These are phyloP conservation scores for Pyrenopolyporus hunteri DNA, from an alignment of 495 filamentous ascomycete genomes.

Conservation along the genomic window DNA sequence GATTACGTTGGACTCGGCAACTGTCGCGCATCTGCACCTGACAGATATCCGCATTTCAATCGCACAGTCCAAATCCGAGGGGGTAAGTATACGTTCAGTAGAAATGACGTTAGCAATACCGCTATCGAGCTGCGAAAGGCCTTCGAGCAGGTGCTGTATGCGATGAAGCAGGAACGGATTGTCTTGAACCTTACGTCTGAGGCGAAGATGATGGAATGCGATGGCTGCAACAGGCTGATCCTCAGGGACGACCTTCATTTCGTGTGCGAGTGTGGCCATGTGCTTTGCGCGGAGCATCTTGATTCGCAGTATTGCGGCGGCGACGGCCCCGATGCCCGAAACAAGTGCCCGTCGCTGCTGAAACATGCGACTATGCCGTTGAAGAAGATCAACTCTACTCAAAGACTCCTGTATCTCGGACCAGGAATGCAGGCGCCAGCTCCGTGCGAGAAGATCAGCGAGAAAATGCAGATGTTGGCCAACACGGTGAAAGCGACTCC, in stretches of 20 bases:
- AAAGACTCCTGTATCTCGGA: neutral
- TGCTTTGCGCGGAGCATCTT: constrained; percentile 52
- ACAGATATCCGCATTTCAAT: neutral
- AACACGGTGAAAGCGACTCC: constrained; percentile 32
- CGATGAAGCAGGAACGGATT: constrained; percentile 14
- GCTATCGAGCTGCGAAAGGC: constrained; percentile 9
- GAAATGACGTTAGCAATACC: constrained; percentile 16
- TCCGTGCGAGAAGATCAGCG: neutral
- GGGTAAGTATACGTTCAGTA: constrained; percentile 14
- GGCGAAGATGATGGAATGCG: constrained; percentile 26
- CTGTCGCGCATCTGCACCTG: neutral
- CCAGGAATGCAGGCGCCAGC: constrained; percentile 2
- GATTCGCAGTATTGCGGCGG: constrained; percentile 12
- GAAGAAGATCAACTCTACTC: constrained; percentile 13
- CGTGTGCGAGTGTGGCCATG: constrained; percentile 57
- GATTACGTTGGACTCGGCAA: neutral
- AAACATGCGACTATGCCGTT: constrained; percentile 13
- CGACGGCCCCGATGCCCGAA: neutral
- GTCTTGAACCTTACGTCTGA: neutral
- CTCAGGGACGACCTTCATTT: constrained; percentile 39
- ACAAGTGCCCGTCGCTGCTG: constrained; percentile 19
- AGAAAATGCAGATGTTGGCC: constrained; percentile 37
- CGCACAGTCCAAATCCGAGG: neutral
- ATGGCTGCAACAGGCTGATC: constrained; percentile 35
- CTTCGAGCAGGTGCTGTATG: neutral